Conservation (phyloP, 805 yeast species). For the Candida sithepensis region DNA sequence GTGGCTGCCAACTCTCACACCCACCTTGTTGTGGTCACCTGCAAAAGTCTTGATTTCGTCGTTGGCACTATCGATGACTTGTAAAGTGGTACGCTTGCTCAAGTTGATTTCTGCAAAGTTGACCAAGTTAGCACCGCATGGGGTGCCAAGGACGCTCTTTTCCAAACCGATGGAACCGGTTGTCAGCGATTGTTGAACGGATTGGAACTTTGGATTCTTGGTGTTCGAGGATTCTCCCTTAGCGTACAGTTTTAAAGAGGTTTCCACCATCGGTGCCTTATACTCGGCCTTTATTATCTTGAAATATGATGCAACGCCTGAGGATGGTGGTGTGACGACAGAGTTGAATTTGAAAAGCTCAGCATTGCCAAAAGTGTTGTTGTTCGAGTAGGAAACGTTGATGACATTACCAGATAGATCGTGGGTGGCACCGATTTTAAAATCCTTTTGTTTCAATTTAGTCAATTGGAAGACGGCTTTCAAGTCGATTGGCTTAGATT, state of each 20-base stretch:
- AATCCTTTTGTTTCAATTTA: constrained; percentile 28
- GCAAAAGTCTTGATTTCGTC: constrained; percentile 55
- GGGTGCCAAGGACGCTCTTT: constrained; percentile 13
- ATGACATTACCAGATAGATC: constrained; percentile 33
- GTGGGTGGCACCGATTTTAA: constrained; percentile 34
- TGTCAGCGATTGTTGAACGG: constrained; percentile 49
- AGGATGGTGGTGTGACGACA: constrained; percentile 41
- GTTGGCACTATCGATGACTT: constrained; percentile 49
- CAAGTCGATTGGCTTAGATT: constrained; percentile 30
- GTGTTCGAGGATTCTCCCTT: constrained; percentile 48
- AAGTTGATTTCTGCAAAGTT: constrained; percentile 51
- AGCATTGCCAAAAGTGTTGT: constrained; percentile 66
- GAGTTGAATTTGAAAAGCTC: constrained; percentile 54
- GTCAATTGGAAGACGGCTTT: constrained; percentile 31
- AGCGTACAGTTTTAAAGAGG: constrained; percentile 45
- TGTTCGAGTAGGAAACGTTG: constrained; percentile 34
- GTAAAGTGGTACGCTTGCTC: constrained; percentile 51
- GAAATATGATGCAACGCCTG: constrained; percentile 33
- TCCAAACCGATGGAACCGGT: constrained; percentile 51
- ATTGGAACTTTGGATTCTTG: constrained; percentile 45
- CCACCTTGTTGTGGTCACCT: constrained; percentile 59
- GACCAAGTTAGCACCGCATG: background rate
- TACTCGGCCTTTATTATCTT: constrained; percentile 39
- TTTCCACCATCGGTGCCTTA: constrained; percentile 42
- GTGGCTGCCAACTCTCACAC: constrained; percentile 35